Conservation (phyloP, 2,329 filamentous ascomycete genomes). For the Pseudogymnoascus sp. region DNA sequence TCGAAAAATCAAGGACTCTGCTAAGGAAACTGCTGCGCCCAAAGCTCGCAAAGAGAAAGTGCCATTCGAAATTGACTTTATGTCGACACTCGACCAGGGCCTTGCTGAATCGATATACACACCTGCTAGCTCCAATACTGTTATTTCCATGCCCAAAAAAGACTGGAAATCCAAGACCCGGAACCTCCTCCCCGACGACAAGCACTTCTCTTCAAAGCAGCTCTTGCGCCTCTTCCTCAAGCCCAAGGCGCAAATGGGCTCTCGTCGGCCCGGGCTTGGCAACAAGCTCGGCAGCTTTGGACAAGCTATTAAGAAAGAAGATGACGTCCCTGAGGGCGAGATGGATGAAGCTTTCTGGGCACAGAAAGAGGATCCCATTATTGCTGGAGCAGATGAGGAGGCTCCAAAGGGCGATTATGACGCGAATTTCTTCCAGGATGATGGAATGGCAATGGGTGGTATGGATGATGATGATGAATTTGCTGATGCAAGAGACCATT, state of each 20-base stretch:
- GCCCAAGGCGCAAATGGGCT: constrained; percentile 76
- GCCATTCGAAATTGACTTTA: constrained; percentile 89
- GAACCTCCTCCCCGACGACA: constrained; percentile 92
- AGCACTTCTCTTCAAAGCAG: constrained; percentile 93
- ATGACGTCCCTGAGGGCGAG: constrained; percentile 59
- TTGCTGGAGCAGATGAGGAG: constrained; percentile 47
- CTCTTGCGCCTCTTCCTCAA: constrained; percentile 88
- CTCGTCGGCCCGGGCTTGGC: constrained; percentile 49
- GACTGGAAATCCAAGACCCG: constrained; percentile 92
- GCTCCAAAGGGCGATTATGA: constrained; percentile 75
- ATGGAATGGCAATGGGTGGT: constrained; percentile 60
- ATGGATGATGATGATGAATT: constrained; percentile 62
- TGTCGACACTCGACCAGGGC: constrained; percentile 61
- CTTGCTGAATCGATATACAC: constrained; percentile 74
- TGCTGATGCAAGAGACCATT: constrained; percentile 71
- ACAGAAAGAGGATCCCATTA: constrained; percentile 46
- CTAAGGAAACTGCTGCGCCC: constrained; percentile 53
- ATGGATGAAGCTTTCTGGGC: constrained; percentile 98
- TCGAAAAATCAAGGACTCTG: constrained; percentile 74
- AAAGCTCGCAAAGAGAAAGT: constrained; percentile 89
- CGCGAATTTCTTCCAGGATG: constrained; percentile 95
- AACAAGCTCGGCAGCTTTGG: constrained; percentile 35
- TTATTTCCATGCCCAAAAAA: constrained; percentile 81
- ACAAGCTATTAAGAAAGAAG: constrained; percentile 38
- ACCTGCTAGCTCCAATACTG: constrained; percentile 68